Percentiles rank a stretch among this genome's conserved stretches.
These are phyloP conservation scores for Neofusicoccum umdonicola DNA, from an alignment of 2,329 filamentous ascomycete genomes.

Conservation along the genomic window DNA sequence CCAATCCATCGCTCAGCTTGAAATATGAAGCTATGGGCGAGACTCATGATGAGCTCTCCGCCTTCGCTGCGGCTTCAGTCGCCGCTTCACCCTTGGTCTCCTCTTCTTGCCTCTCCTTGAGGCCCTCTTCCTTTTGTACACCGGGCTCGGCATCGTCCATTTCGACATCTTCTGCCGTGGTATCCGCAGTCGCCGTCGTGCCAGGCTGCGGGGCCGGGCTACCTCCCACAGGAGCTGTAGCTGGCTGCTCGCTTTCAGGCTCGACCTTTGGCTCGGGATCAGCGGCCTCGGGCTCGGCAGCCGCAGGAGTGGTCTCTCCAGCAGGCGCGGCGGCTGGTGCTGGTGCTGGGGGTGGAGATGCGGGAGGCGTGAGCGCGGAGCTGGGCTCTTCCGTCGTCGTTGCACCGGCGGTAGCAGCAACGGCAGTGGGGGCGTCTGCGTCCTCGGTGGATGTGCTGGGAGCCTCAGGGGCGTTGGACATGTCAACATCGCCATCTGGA, in stretches of 20 bases:
- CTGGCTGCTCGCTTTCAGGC: neutral
- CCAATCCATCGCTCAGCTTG: neutral
- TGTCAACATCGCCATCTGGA: slow-evolving; percentile 21
- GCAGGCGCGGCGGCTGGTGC: neutral
- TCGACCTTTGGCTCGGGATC: neutral
- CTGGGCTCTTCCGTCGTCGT: neutral
- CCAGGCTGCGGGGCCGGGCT: neutral
- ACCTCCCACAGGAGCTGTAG: neutral
- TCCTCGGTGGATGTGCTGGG: neutral
- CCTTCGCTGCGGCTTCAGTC: neutral
- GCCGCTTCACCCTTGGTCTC: slow-evolving; percentile 4
- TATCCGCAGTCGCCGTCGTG: neutral
- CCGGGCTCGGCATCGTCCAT: slow-evolving; percentile 17
- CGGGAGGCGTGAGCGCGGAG: slow-evolving; percentile 15
- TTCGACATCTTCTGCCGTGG: slow-evolving; percentile 12
- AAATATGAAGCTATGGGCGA: neutral
- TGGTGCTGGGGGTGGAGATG: slow-evolving; percentile 1
- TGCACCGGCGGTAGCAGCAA: neutral
- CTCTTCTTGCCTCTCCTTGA: slow-evolving; percentile 12
- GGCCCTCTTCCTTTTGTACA: slow-evolving; percentile 8
- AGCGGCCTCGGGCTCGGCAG: neutral
- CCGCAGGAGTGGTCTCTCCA: neutral
- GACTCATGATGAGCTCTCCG: neutral
- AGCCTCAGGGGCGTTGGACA: slow-evolving; percentile 20
- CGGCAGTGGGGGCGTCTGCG: neutral